These are phyloP conservation scores for Neckera pumila DNA, from an alignment of 225 moss, liverwort and hornwort genomes.

Conservation along the genomic window DNA sequence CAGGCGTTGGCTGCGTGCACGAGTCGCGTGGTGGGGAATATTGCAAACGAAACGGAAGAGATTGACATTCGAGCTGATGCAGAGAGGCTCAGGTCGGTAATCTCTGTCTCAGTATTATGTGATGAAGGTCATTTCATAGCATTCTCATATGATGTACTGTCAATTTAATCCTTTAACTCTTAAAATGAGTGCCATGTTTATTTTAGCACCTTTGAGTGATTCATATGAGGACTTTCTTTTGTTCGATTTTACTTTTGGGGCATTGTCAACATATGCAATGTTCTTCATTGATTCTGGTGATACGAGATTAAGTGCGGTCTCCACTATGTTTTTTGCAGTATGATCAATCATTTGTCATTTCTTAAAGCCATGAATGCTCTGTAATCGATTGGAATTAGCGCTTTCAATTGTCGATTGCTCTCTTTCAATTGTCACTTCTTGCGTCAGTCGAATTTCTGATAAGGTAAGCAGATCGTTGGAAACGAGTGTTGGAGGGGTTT, in stretches of 20 bases:
- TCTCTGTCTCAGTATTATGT: too few relatives aligned
- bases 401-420: neutral
- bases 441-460: neutral
- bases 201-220: neutral
- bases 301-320: neutral
- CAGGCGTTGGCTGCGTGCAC: conserved; percentile 72
- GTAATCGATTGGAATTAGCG: neutral
- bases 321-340: neutral
- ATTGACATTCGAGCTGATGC: conserved; percentile 88
- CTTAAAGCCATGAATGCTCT: neutral
- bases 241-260: neutral
- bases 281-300: neutral
- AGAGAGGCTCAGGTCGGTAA: conserved; percentile 76
- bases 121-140: neutral
- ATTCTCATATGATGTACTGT: neutral
- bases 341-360: neutral
- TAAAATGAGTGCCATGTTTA: neutral
- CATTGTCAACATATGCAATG: neutral
- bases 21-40: conserved; percentile 43
- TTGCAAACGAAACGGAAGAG: conserved; percentile 72
- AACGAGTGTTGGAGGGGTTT: neutral
- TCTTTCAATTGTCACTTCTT: neutral
- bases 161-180: neutral
- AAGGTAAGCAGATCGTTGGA: neutral
- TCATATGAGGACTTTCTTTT: neutral